Conservation (phyloP, 805 yeast genomes). For the Debaryomyces castellii region DNA sequence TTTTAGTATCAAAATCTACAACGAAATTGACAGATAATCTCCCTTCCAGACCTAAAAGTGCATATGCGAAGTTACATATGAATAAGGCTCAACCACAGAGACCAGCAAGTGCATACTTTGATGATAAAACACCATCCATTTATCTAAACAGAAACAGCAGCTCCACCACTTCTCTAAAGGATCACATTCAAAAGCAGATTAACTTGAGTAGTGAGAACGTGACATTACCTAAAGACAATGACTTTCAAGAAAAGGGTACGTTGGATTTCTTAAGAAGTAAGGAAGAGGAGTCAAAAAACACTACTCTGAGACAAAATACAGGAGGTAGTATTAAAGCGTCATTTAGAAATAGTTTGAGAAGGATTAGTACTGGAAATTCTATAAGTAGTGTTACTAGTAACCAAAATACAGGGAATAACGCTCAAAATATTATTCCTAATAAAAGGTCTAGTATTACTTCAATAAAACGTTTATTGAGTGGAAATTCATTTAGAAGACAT, state of each 20-base stretch:
- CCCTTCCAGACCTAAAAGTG: constrained; percentile 15
- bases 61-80: constrained; percentile 7
- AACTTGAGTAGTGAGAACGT: constrained; percentile 23
- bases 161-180: constrained; percentile 25
- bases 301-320: constrained; percentile 28
- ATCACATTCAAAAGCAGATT: constrained; percentile 32
- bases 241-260: constrained; percentile 26
- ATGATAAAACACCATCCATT: constrained; percentile 4
- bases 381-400: constrained; percentile 9
- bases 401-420: constrained; percentile 19
- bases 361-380: constrained; percentile 40
- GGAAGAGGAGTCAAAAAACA: constrained; percentile 20
- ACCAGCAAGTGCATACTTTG: constrained; percentile 8
- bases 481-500: constrained; percentile 17
- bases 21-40: neutral
- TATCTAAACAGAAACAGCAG: neutral
- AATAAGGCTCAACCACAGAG: constrained; percentile 2
- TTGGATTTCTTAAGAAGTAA: constrained; percentile 36
- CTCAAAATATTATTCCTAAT: constrained; percentile 1
- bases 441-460: constrained; percentile 30
- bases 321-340: constrained; percentile 40
- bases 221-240: constrained; percentile 13
- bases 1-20: constrained; percentile 13
- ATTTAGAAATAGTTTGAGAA: constrained; percentile 33
- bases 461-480: constrained; percentile 29